Percentiles rank a stretch among this genome's conserved stretches.
Evolutionary conservation across 805 yeast species (phyloP).

Genomic region (Teunomyces barrocoloradensis): DNA sequence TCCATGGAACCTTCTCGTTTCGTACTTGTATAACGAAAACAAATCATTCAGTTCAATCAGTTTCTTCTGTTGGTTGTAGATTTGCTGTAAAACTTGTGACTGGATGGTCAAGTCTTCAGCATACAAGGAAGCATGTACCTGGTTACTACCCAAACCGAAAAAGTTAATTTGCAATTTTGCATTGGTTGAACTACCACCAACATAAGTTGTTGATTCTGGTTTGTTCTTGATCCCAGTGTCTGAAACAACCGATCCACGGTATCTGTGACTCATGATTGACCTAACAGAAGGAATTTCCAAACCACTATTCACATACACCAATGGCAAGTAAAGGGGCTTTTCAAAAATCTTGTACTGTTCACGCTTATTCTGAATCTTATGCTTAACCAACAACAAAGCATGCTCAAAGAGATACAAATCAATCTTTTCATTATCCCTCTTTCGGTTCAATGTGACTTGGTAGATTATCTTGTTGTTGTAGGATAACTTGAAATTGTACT

Average conservation of each 20-base stretch:
- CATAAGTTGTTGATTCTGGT: conserved; percentile 25
- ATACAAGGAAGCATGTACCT: conserved; percentile 51
- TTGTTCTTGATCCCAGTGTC: conserved; percentile 32
- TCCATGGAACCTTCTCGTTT: conserved; percentile 71
- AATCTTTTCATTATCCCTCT: conserved; percentile 75
- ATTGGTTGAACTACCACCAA: conserved; percentile 25
- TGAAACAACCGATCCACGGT: conserved; percentile 35
- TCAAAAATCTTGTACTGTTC: conserved; percentile 91
- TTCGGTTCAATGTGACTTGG: conserved; percentile 67
- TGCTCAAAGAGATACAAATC: conserved; percentile 88
- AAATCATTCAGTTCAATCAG: conserved; percentile 73
- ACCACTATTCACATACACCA: conserved; percentile 68
- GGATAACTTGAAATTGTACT: conserved; percentile 78
- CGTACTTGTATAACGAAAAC: conserved; percentile 72
- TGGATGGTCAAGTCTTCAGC: conserved; percentile 61
- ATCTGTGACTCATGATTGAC: conserved; percentile 36
- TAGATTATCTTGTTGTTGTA: conserved; percentile 80
- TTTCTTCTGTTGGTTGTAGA: conserved; percentile 74
- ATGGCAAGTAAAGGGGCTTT: conserved; percentile 79
- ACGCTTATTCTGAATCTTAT: conserved; percentile 81
- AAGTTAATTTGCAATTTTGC: conserved; percentile 49
- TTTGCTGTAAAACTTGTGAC: conserved; percentile 74
- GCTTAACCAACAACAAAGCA: conserved; percentile 78
- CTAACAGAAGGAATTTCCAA: conserved; percentile 71
- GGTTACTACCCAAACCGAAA: conserved; percentile 52